A percentile compares a stretch with the other conserved stretches of the same genome.
Conservation (phyloP, 805 yeast genomes). For the Saccharomycopsis oosterbeekiorum region DNA sequence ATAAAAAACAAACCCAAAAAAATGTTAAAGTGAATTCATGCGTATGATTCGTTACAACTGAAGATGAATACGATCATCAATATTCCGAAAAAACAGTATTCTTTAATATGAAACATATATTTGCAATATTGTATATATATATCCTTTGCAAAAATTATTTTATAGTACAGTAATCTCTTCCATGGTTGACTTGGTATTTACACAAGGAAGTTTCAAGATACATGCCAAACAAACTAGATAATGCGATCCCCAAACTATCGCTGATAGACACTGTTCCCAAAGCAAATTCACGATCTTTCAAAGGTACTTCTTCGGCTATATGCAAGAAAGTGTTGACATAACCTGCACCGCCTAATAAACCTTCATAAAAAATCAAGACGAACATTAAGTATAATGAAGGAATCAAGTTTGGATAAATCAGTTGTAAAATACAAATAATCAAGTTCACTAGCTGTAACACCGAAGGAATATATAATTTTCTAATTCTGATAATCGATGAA, state of each 20-base stretch:
- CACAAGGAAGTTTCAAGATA: constrained; percentile 70
- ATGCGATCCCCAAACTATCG: constrained; percentile 73
- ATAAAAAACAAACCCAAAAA: too few relatives aligned
- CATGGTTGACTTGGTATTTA: constrained; percentile 54
- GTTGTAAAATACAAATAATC: constrained; percentile 48
- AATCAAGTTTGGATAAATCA: constrained; percentile 42
- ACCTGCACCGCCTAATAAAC: constrained; percentile 82
- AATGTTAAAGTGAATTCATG: too few relatives aligned
- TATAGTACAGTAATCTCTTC: constrained; percentile 70
- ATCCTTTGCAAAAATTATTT: constrained; percentile 7
- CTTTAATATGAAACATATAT: neutral
- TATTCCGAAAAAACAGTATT: too few relatives aligned
- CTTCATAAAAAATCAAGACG: constrained; percentile 69
- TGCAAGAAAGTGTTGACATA: constrained; percentile 82
- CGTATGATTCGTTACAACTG: too few relatives aligned
- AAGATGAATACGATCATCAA: too few relatives aligned
- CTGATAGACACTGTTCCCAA: constrained; percentile 79
- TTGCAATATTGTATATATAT: too few relatives aligned
- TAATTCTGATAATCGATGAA: constrained; percentile 51
- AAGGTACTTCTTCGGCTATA: constrained; percentile 50
- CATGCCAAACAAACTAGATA: constrained; percentile 71
- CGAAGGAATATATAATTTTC: constrained; percentile 50
- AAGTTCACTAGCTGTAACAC: constrained; percentile 60
- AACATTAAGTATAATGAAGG: constrained; percentile 55
- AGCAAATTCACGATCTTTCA: constrained; percentile 59